Evolutionary conservation across 805 yeast genomes (phyloP), one percentile per base, ranked within the genome.

Genomic region (Yarrowia deformans): DNA sequence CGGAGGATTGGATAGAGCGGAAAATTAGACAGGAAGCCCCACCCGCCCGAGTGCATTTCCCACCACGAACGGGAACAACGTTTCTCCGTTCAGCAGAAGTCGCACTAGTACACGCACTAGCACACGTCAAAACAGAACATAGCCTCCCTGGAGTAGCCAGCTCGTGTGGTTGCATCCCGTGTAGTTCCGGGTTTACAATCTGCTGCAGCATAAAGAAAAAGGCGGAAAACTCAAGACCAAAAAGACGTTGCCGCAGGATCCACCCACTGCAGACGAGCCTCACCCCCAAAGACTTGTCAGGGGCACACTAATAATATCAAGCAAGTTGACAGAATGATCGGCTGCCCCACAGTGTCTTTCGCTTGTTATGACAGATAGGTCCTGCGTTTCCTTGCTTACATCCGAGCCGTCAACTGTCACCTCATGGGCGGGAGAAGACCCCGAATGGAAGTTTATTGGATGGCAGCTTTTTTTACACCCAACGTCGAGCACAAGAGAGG

Each of bases 161-260:
- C 60, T 54, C 60, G 60, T 54, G 60, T 54, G 60, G 60, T 54
- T 54, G 60, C 60, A 54, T 54, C 45, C 45, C 37, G 58, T 18
- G 45, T 37, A 39, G 10, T 37, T 18, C 35, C 45, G 45, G 45
- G 35, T 19, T 9, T 54, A 19, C 32, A 5, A 6, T 13, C 16
- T 3, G 34, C 16, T 23, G 43, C 19, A 16, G 35, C 43, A 8
- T 14, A 40, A 39, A 54, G 23, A 23, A 14, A 56, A 40, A 40
- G 10, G 13, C 29, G 29, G 23, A 40, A 55, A 55, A 34, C 9
- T 23, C 29, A 23, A 23, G 29, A 23, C 29, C 29, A 9, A 14
- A 29, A 16, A 49, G 63, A 19, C 19, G 39, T 56, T 14, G 19
- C 48, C 37, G 63, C 63, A 49, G 46, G 61, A 55, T 40, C 58